Conservation (phyloP, 2,329 filamentous ascomycete species). For the Calycina herbarum region DNA sequence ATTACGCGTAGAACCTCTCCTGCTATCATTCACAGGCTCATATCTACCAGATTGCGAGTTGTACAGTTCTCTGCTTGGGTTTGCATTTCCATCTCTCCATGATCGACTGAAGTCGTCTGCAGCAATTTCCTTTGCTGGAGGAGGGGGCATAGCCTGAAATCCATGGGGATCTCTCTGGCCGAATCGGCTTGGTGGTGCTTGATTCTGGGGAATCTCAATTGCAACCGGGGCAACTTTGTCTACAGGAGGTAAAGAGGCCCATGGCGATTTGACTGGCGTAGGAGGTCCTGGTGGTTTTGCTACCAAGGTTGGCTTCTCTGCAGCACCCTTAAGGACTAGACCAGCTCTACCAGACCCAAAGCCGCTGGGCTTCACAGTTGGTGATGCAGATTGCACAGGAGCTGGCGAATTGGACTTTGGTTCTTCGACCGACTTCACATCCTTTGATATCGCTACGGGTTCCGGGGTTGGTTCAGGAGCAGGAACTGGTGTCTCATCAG, state of each 20-base stretch:
- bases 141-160: conserved; percentile 54
- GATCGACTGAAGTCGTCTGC: conserved; percentile 88
- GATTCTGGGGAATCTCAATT: conserved; percentile 52
- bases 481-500: conserved; percentile 48
- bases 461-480: conserved; percentile 32
- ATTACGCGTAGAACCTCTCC: conserved; percentile 67
- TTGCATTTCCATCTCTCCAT: conserved; percentile 70
- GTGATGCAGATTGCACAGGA: conserved; percentile 32
- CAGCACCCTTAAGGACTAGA: conserved; percentile 64
- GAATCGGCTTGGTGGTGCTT: conserved; percentile 48
- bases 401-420: conserved; percentile 36
- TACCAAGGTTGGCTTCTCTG: conserved; percentile 71
- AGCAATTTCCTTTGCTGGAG: conserved; percentile 79
- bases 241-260: conserved; percentile 83
- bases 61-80: conserved; percentile 74
- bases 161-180: conserved; percentile 56
- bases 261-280: conserved; percentile 82
- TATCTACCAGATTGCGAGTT: conserved; percentile 96
- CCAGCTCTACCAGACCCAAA: conserved; percentile 50
- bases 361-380: conserved; percentile 32
- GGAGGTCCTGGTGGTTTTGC: conserved; percentile 68
- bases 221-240: conserved; percentile 74
- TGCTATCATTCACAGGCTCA: conserved; percentile 77
- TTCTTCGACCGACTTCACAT: conserved; percentile 26
- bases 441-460: conserved; percentile 29